These are phyloP conservation scores for Spizellomyces punctatus DNA, from an alignment of 192 early-diverging fungal genomes.

Conservation along the genomic window DNA sequence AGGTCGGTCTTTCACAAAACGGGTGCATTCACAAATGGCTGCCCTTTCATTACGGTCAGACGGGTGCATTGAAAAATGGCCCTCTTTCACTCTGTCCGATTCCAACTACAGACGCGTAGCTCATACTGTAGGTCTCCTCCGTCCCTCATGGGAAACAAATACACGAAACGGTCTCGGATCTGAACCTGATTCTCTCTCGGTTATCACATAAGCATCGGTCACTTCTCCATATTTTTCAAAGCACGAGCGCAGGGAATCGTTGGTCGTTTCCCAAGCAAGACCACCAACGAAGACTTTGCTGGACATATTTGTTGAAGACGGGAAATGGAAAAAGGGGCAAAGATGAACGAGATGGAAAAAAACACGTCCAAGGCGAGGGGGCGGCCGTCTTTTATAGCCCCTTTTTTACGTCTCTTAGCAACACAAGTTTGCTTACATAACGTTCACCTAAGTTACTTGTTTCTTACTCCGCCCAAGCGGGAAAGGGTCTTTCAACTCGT, in stretches of 20 bases:
- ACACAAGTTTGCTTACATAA: background rate
- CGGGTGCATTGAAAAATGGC: too few relatives aligned
- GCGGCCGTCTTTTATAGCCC: too few relatives aligned
- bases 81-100: too few relatives aligned
- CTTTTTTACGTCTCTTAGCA: background rate
- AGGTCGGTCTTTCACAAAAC: too few relatives aligned
- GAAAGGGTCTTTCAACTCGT: too few relatives aligned
- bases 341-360: background rate
- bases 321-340: background rate
- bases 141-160: too few relatives aligned
- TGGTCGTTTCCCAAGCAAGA: constrained; percentile 59
- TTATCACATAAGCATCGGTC: constrained; percentile 61
- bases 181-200: constrained; percentile 68
- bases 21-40: too few relatives aligned
- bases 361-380: too few relatives aligned
- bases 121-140: too few relatives aligned
- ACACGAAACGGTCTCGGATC: background rate
- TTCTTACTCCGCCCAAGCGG: too few relatives aligned
- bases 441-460: background rate
- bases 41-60: too few relatives aligned
- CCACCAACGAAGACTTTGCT: constrained; percentile 36
- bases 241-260: constrained; percentile 52
- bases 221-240: constrained; percentile 63
- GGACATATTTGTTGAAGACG: constrained; percentile 4
- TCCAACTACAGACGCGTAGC: too few relatives aligned